Percentiles rank a stretch among this genome's conserved stretches.
These are phyloP conservation scores for Danielia oregonensis DNA, from an alignment of 805 yeast genomes.

Conservation along the genomic window DNA sequence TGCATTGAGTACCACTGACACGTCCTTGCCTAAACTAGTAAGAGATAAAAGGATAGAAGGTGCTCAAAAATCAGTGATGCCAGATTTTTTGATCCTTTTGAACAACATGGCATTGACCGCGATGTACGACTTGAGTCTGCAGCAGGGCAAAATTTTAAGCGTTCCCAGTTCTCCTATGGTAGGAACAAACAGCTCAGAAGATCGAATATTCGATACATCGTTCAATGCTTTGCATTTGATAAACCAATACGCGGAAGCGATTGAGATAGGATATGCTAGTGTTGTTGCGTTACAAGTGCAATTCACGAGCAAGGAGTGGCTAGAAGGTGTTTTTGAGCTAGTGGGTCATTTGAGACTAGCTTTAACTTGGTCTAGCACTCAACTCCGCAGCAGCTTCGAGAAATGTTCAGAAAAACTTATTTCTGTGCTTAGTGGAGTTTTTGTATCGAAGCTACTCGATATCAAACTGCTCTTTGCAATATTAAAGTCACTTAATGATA, in stretches of 20 bases:
- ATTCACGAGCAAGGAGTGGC: slow-evolving; percentile 29
- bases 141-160: slow-evolving; percentile 28
- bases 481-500: slow-evolving; percentile 27
- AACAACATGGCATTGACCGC: slow-evolving; percentile 32
- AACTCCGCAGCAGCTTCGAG: slow-evolving; percentile 6
- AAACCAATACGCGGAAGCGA: slow-evolving; percentile 29
- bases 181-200: slow-evolving; percentile 4
- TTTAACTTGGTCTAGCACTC: slow-evolving; percentile 21
- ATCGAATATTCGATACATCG: slow-evolving; percentile 19
- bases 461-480: slow-evolving; percentile 20
- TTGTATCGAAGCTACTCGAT: slow-evolving; percentile 28
- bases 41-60: slow-evolving; percentile 2
- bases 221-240: slow-evolving; percentile 34
- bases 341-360: slow-evolving; percentile 31
- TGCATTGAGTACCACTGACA: not conserved
- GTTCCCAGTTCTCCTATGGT: slow-evolving; percentile 32
- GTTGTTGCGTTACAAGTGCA: slow-evolving; percentile 19
- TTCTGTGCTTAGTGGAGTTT: slow-evolving; percentile 31
- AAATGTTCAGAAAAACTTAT: slow-evolving; percentile 24
- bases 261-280: slow-evolving; percentile 27
- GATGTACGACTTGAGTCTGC: slow-evolving; percentile 24
- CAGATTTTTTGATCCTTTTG: slow-evolving; percentile 42
- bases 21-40: slow-evolving; percentile 4
- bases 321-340: slow-evolving; percentile 38
- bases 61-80: slow-evolving; percentile 22